Conservation (phyloP, 1,284 basidiomycete genomes). For the Spongispora temasekensis region DNA sequence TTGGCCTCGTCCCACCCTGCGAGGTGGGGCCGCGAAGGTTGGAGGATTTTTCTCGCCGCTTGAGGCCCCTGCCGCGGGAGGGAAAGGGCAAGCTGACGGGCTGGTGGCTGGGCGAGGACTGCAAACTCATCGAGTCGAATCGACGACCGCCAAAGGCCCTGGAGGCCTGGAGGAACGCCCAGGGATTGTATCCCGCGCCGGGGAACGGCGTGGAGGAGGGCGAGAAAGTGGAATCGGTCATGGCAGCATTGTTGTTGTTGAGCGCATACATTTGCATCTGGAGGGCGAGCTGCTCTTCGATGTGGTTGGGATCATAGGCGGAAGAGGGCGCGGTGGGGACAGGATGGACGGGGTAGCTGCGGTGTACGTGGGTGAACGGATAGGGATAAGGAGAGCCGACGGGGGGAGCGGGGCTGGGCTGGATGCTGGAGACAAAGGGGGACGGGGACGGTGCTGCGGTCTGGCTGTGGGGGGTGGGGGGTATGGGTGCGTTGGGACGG, state of each 20-base stretch:
- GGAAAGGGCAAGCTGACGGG: constrained; percentile 59
- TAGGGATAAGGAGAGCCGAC: constrained; percentile 74
- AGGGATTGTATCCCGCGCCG: constrained; percentile 59
- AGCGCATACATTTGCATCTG: constrained; percentile 78
- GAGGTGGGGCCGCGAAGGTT: constrained; percentile 37
- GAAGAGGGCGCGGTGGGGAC: constrained; percentile 45
- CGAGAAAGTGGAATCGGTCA: constrained; percentile 71
- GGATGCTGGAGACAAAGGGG: constrained; percentile 51
- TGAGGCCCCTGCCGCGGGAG: constrained; percentile 38
- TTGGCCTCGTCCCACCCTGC: constrained; percentile 21
- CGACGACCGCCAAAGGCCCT: constrained; percentile 41
- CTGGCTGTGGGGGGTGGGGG: constrained; percentile 72
- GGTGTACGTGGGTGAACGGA: constrained; percentile 70
- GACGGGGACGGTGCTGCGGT: constrained; percentile 71
- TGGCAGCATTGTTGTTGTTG: constrained; percentile 61
- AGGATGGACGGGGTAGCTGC: constrained; percentile 44
- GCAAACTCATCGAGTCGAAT: constrained; percentile 54
- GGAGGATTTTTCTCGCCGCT: constrained; percentile 38
- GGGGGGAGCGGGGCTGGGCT: constrained; percentile 49
- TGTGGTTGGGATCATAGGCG: constrained; percentile 52
- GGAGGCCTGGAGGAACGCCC: constrained; percentile 62
- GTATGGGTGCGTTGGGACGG: constrained; percentile 70
- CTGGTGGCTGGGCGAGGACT: constrained; percentile 75
- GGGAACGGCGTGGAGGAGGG: constrained; percentile 72
- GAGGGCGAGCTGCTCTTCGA: constrained; percentile 66